These are phyloP conservation scores for Backusella liffmaniae DNA, from an alignment of 192 early-diverging fungal genomes.

Conservation along the genomic window DNA sequence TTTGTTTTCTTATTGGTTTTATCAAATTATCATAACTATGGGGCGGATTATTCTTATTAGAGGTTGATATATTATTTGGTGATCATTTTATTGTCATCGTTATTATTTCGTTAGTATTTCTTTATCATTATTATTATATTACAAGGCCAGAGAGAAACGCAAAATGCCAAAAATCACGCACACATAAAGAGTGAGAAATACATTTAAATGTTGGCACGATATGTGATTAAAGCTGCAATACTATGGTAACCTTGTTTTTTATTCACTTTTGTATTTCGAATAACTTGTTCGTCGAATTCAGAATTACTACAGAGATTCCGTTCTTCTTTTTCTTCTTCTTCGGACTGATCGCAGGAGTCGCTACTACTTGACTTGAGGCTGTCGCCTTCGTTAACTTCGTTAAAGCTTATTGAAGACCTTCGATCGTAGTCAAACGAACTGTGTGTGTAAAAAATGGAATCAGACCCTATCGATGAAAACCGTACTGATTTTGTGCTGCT, in stretches of 20 bases:
- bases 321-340: slow-evolving; percentile 12
- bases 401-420: slow-evolving; percentile 2
- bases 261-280: slow-evolving; percentile 23
- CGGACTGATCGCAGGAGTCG: neutral
- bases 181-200: neutral
- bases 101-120: neutral
- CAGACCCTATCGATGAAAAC: slow-evolving; percentile 3
- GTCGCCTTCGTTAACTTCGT: slow-evolving; percentile 4
- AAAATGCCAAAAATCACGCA: neutral
- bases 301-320: neutral
- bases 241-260: slow-evolving; percentile 21
- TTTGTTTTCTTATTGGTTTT: neutral
- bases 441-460: slow-evolving; percentile 24
- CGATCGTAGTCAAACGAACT: slow-evolving; percentile 27
- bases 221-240: slow-evolving; percentile 21
- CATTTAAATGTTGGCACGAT: slow-evolving; percentile 24
- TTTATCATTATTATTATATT: neutral
- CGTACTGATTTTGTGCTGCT: slow-evolving; percentile 20
- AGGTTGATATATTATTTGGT: neutral
- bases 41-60: neutral
- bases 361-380: neutral
- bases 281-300: slow-evolving; percentile 24
- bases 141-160: neutral
- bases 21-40: neutral
- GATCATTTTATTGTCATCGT: neutral